These are phyloP conservation scores for Phialophora verrucosa DNA, from an alignment of 2,329 filamentous ascomycete genomes.

Conservation along the genomic window DNA sequence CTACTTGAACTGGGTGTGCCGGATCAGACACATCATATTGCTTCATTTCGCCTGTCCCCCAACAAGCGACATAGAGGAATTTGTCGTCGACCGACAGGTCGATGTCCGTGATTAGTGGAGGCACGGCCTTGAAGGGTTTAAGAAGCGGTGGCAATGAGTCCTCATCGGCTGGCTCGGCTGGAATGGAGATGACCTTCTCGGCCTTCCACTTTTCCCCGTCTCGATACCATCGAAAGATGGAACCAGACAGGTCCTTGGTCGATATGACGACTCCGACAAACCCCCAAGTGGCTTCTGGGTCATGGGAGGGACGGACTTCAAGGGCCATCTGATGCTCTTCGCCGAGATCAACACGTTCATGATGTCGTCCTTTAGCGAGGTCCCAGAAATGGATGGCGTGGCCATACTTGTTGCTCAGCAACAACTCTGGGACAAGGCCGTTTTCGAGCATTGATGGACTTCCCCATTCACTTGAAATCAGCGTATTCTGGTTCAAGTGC, in stretches of 20 bases:
- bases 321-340: slow-evolving; percentile 20
- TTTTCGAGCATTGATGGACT: slow-evolving; percentile 19
- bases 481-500: slow-evolving; percentile 17
- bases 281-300: slow-evolving; percentile 20
- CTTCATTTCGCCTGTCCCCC: slow-evolving; percentile 20
- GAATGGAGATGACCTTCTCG: slow-evolving; percentile 61
- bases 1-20: slow-evolving; percentile 16
- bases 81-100: slow-evolving; percentile 21
- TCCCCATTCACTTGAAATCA: slow-evolving; percentile 20
- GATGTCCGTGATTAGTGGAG: slow-evolving; percentile 18
- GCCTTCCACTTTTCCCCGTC: slow-evolving; percentile 45
- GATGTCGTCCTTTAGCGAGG: slow-evolving; percentile 9
- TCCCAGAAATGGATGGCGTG: slow-evolving; percentile 18
- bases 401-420: slow-evolving; percentile 20
- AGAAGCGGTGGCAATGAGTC: slow-evolving; percentile 11
- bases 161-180: slow-evolving; percentile 54
- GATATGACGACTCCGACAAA: slow-evolving; percentile 17
- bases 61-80: slow-evolving; percentile 22
- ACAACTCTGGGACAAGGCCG: slow-evolving; percentile 15
- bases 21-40: slow-evolving; percentile 21
- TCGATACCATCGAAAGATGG: slow-evolving; percentile 17
- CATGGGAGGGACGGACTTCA: slow-evolving; percentile 17
- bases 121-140: slow-evolving; percentile 17
- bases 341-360: slow-evolving; percentile 16
- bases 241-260: slow-evolving; percentile 18